Evolutionary conservation across 805 yeast species (phyloP).

Genomic region (Komagataella ulmi): DNA sequence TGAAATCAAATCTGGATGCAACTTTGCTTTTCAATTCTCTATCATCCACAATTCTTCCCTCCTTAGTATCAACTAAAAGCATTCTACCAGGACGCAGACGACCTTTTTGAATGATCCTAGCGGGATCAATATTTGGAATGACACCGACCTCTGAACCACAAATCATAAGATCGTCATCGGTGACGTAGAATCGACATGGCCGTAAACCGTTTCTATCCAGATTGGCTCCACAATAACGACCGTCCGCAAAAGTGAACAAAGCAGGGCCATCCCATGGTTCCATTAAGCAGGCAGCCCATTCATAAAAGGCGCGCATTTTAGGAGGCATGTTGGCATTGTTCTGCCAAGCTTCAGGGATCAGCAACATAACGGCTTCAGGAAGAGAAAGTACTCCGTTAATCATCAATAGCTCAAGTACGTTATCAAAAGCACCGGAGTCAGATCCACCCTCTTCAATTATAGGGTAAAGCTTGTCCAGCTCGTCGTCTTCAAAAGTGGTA

Average conservation of each 20-base stretch:
- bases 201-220: constrained; percentile 94
- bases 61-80: constrained; percentile 87
- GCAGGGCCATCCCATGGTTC: constrained; percentile 99
- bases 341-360: constrained; percentile 98
- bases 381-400: constrained; percentile 84
- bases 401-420: constrained; percentile 82
- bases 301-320: constrained; percentile 86
- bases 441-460: constrained; percentile 98
- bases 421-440: constrained; percentile 95
- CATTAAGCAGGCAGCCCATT: constrained; percentile 98
- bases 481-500: constrained; percentile 67
- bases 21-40: constrained; percentile 73
- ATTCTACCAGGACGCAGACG: constrained; percentile 93
- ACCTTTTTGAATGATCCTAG: constrained; percentile 77
- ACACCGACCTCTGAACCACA: constrained; percentile 99
- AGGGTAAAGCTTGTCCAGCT: constrained; percentile 81
- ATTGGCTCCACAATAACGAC: constrained; percentile 96
- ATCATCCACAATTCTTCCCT: constrained; percentile 89
- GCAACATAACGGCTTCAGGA: constrained; percentile 94
- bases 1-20: constrained; percentile 78
- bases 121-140: constrained; percentile 66
- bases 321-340: constrained; percentile 80
- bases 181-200: constrained; percentile 95
- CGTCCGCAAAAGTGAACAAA: constrained; percentile 90
- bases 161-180: constrained; percentile 88